Conservation (phyloP, 2,329 filamentous ascomycete species). For the Chalaropsis thielavioides region DNA sequence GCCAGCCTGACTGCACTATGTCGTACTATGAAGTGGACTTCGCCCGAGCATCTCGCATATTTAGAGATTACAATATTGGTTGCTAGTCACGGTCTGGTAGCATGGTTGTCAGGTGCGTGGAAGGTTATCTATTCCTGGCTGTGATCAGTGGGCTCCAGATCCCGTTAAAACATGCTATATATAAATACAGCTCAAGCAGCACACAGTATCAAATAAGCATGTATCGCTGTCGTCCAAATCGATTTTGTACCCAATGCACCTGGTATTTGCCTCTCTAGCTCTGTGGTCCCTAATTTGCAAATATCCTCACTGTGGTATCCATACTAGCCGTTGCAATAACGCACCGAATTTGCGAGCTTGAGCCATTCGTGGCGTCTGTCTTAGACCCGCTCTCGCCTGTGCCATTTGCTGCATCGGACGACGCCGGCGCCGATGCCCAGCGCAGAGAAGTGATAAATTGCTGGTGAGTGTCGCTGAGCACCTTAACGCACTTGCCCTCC, state of each 20-base stretch:
- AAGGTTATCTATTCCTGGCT: background rate
- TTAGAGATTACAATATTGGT: background rate
- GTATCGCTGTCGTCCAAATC: background rate
- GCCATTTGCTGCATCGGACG: constrained; percentile 30
- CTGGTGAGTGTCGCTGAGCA: constrained; percentile 58
- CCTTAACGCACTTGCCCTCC: constrained; percentile 80
- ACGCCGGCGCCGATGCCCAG: constrained; percentile 54
- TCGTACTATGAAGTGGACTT: too few relatives aligned
- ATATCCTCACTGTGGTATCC: constrained; percentile 63
- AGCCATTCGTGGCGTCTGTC: constrained; percentile 25
- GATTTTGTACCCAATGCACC: background rate
- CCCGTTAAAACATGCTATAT: background rate
- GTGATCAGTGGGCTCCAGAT: background rate
- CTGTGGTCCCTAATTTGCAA: constrained; percentile 39
- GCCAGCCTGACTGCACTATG: too few relatives aligned
- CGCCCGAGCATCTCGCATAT: too few relatives aligned
- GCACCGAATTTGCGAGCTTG: constrained; percentile 55
- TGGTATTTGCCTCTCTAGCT: background rate
- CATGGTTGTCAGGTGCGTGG: background rate
- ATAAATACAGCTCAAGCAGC: background rate
- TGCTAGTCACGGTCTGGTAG: background rate
- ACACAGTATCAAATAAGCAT: background rate
- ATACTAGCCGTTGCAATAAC: constrained; percentile 76
- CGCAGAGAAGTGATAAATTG: constrained; percentile 77
- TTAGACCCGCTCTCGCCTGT: constrained; percentile 30